These are phyloP conservation scores for Panicum virgatum DNA, from an alignment of 202 grass and related monocot species.

Conservation along the genomic window DNA sequence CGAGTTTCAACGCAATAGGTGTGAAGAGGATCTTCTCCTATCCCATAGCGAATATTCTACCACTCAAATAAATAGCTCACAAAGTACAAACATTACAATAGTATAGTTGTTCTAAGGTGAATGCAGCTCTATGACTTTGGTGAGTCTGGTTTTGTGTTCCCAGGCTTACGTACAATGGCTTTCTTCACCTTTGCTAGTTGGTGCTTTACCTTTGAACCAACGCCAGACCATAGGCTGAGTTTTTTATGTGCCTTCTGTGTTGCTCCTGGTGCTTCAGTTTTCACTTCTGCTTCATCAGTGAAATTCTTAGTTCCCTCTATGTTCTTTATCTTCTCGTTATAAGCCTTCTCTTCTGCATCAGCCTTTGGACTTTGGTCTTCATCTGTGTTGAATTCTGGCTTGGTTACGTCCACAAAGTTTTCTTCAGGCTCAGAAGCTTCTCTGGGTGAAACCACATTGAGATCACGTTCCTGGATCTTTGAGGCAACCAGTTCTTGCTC, in stretches of 20 bases:
- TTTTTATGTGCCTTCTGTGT: constrained; percentile 73
- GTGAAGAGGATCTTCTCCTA: constrained; percentile 27
- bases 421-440: constrained; percentile 41
- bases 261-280: constrained; percentile 52
- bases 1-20: constrained; percentile 1
- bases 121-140: constrained; percentile 46
- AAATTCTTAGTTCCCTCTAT: constrained; percentile 49
- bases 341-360: constrained; percentile 42
- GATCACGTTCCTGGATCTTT: constrained; percentile 45
- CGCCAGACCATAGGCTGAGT: constrained; percentile 66
- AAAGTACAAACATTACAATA: constrained; percentile 42
- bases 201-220: constrained; percentile 87
- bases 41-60: constrained; percentile 9
- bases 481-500: constrained; percentile 33
- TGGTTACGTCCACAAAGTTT: constrained; percentile 43
- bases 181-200: constrained; percentile 92
- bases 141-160: constrained; percentile 50
- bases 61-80: constrained; percentile 30
- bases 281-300: constrained; percentile 25
- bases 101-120: constrained; percentile 42
- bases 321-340: constrained; percentile 46
- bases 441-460: constrained; percentile 36
- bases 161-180: constrained; percentile 79
- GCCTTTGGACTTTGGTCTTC: constrained; percentile 50
- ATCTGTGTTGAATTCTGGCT: constrained; percentile 43